Conservation (phyloP, 2,329 filamentous ascomycete genomes). For the Xylaria sp. region DNA sequence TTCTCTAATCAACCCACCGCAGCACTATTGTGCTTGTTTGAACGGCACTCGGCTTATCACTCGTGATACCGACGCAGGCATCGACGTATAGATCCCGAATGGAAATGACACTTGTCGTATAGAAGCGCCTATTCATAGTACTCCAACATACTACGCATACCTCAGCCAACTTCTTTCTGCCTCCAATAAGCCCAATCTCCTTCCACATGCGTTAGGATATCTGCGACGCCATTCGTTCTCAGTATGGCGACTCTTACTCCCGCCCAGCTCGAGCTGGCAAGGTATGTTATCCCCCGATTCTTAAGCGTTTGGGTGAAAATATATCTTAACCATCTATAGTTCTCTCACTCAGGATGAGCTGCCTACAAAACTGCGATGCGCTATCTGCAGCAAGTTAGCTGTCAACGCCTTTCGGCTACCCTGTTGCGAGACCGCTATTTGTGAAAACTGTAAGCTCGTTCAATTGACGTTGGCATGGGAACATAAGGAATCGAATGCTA, state of each 20-base stretch:
- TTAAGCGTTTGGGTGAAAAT: not conserved
- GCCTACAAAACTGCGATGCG: constrained; percentile 95
- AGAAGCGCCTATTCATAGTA: constrained; percentile 20
- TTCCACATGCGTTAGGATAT: constrained; percentile 38
- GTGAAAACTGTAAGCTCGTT: constrained; percentile 78
- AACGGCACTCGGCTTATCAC: constrained; percentile 12
- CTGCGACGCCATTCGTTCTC: constrained; percentile 31
- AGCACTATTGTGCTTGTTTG: constrained; percentile 20
- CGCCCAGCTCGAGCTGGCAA: constrained; percentile 68
- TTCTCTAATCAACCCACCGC: constrained; percentile 21
- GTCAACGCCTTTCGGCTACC: constrained; percentile 90
- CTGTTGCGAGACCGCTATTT: constrained; percentile 96
- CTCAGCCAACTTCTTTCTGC: constrained; percentile 11
- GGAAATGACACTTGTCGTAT: constrained; percentile 32
- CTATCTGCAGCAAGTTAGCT: constrained; percentile 89
- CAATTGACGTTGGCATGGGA: constrained; percentile 22
- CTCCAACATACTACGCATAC: not conserved
- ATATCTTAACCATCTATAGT: constrained; percentile 56
- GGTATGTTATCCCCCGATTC: constrained; percentile 51
- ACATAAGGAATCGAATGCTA: constrained; percentile 10
- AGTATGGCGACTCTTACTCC: constrained; percentile 55
- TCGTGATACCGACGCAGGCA: constrained; percentile 5
- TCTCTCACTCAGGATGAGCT: constrained; percentile 84
- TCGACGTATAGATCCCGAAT: constrained; percentile 9
- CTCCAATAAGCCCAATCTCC: constrained; percentile 3